A percentile compares a stretch with the other conserved stretches of the same genome.
These are phyloP conservation scores for Westerdykella sp. DNA, from an alignment of 2,329 filamentous ascomycete genomes.

Conservation along the genomic window DNA sequence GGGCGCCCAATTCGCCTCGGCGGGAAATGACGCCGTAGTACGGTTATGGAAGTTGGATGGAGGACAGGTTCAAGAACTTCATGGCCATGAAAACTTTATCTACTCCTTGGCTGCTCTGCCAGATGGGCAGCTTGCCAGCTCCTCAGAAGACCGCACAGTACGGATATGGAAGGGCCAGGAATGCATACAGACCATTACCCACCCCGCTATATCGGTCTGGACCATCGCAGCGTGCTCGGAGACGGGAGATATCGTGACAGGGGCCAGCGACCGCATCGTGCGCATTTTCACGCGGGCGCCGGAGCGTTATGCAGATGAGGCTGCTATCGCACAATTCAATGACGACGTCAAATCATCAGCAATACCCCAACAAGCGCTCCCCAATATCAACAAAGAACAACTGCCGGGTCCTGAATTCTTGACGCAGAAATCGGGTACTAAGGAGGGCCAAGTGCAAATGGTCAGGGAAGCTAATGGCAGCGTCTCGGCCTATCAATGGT, in stretches of 20 bases:
- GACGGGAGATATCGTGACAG: constrained; percentile 88
- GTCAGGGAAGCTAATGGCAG: constrained; percentile 76
- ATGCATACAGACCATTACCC: constrained; percentile 92
- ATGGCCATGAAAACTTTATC: constrained; percentile 91
- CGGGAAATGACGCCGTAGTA: constrained; percentile 86
- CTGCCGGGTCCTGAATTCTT: constrained; percentile 85
- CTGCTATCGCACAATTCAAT: constrained; percentile 68
- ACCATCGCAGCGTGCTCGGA: constrained; percentile 73
- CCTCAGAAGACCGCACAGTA: constrained; percentile 90
- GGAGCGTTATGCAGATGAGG: constrained; percentile 63
- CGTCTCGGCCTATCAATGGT: constrained; percentile 86
- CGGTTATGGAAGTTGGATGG: constrained; percentile 81
- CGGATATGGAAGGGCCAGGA: constrained; percentile 77
- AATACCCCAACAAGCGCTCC: constrained; percentile 79
- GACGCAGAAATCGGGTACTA: constrained; percentile 74
- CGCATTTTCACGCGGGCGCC: constrained; percentile 73
- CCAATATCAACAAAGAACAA: constrained; percentile 78
- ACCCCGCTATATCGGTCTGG: constrained; percentile 96
- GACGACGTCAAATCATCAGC: constrained; percentile 74
- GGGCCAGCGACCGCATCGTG: constrained; percentile 80
- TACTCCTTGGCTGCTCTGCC: constrained; percentile 76
- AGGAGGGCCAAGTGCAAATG: constrained; percentile 93
- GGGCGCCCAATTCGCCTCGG: constrained; percentile 87
- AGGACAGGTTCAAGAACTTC: constrained; percentile 66
- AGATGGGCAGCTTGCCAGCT: constrained; percentile 80